phyloP scores from a whole-genome alignment of 441 rosid species.

The Adansonia madagascariensis region DNA sequence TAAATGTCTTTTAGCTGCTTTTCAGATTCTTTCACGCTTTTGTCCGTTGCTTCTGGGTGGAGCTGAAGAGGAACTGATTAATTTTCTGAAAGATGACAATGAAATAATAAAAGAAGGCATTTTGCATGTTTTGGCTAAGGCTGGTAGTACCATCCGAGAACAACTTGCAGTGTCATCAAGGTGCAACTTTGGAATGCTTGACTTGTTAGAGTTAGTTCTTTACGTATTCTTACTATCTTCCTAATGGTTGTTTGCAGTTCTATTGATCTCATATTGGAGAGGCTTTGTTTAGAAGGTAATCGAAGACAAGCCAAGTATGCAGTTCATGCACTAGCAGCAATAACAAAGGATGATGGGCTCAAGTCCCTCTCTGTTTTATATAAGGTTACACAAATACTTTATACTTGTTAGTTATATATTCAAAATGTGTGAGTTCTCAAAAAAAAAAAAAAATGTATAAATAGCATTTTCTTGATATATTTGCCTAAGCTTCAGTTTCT shows the following conservation, averaged over 20 bases:
- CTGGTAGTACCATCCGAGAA: constrained; percentile 96
- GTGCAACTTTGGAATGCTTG: constrained; percentile 43
- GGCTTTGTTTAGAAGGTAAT: constrained; percentile 94
- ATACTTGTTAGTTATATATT: constrained; percentile 21
- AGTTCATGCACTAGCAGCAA: constrained; percentile 97
- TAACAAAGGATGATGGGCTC: constrained; percentile 98
- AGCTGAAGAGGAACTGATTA: constrained; percentile 79
- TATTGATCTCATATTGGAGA: constrained; percentile 89
- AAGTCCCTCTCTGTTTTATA: constrained; percentile 96
- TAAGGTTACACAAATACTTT: constrained; percentile 59
- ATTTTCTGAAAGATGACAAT: constrained; percentile 83
- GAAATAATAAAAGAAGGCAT: constrained; percentile 89
- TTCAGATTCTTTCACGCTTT: constrained; percentile 87
- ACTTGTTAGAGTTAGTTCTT: constrained; percentile 26
- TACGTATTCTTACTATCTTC: constrained; percentile 36
- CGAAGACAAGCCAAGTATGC: constrained; percentile 98
- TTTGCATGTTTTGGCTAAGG: constrained; percentile 90
- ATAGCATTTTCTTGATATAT: constrained; percentile 17
- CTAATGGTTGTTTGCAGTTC: constrained; percentile 62
- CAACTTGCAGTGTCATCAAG: constrained; percentile 86
- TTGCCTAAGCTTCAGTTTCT: constrained; percentile 35
- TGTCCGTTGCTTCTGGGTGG: constrained; percentile 85
- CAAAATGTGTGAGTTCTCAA: neutral
- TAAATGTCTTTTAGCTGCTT: constrained; percentile 30
- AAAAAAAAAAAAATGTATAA: neutral